Base-by-base conservation (phyloP, 768 basidiomycete genomes). In the Agaricus subrufescens region DNA sequence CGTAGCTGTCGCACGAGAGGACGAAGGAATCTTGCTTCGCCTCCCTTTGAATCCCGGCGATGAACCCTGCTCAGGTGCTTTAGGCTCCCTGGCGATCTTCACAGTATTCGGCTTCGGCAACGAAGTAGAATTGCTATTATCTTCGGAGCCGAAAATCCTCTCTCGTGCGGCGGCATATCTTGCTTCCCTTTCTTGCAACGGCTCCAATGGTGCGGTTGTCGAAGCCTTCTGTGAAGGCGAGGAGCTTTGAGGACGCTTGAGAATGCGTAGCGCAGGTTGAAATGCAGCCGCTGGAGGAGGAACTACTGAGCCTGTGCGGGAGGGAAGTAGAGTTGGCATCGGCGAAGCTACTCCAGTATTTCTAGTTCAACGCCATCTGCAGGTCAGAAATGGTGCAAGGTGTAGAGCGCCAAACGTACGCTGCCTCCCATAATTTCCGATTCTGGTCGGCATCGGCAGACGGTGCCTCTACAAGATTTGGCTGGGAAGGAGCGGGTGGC, bases 111-210 rank as follows among this genome's bases (percentile, higher is more conserved):
- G 14, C 19, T 30, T 43, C 19, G 47, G 39, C 29, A 44, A 25
- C 8, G 53, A 14, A 14, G 53, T 30, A 25, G 10, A 10, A n/a
- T 25, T 30, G 12, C 19, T 29, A 29, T 46, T 43, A 26, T 29
- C 34, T 5, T 54, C 59, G 27, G 60, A 61, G 3, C 84, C 83
- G 58, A 91, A 91, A 51, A 91, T 91, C 23, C 89, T 77, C 53
- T 85, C 82, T 27, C 89, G 73, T 2, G 89, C 88, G 19, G 83
- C 86, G 54, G 85, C 79, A 66, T 91, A 91, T 52, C 83, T 78
- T 15, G 81, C 85, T 65, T 89, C 88, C 42, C 88, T 80, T 54
- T 88, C 85, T 34, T 82, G 78, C 3, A 87, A 71, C 3, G 79
- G 69, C 44, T 74, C 73, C 6, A 62, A 62, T 11, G 60, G 61